A percentile compares a stretch with the other conserved stretches of the same genome.
Evolutionary conservation across 208 protist genomes (phyloP).

Genomic region (Trypanosoma mega): DNA sequence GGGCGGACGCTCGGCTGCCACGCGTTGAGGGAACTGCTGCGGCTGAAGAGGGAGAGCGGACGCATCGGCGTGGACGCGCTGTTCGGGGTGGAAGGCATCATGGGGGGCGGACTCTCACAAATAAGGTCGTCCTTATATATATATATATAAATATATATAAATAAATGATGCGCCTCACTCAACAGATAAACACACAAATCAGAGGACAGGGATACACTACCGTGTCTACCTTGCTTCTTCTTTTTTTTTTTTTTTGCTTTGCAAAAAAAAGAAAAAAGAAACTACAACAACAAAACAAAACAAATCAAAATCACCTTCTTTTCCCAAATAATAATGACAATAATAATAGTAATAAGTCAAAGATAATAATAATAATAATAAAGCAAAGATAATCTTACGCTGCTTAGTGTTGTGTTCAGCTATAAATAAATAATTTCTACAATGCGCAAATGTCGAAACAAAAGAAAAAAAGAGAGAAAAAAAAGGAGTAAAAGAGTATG

Average conservation of each 20-base stretch:
- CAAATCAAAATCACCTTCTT: too few relatives aligned
- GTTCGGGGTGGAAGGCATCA: background rate
- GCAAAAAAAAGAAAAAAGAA: too few relatives aligned
- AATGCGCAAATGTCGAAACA: background rate
- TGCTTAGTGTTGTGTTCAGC: background rate
- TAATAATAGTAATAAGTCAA: too few relatives aligned
- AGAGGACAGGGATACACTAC: too few relatives aligned
- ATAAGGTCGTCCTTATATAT: background rate
- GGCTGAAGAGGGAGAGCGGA: slow-evolving; percentile 11
- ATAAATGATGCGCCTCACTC: too few relatives aligned
- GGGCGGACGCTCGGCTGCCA: background rate
- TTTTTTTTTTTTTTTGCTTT: too few relatives aligned
- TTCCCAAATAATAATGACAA: too few relatives aligned
- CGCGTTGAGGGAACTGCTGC: slow-evolving; percentile 2
- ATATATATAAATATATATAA: slow-evolving; percentile 1
- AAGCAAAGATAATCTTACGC: too few relatives aligned
- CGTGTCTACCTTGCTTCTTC: too few relatives aligned
- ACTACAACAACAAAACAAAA: too few relatives aligned
- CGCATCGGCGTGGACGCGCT: slow-evolving; percentile 1
- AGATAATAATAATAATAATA: too few relatives aligned
- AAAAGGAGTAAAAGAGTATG: background rate
- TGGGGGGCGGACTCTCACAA: background rate
- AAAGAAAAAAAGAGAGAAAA: background rate
- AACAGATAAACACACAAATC: too few relatives aligned
- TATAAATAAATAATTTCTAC: background rate